These are phyloP conservation scores for Fusarium sp. DNA, from an alignment of 2,329 filamentous ascomycete genomes.

Conservation along the genomic window DNA sequence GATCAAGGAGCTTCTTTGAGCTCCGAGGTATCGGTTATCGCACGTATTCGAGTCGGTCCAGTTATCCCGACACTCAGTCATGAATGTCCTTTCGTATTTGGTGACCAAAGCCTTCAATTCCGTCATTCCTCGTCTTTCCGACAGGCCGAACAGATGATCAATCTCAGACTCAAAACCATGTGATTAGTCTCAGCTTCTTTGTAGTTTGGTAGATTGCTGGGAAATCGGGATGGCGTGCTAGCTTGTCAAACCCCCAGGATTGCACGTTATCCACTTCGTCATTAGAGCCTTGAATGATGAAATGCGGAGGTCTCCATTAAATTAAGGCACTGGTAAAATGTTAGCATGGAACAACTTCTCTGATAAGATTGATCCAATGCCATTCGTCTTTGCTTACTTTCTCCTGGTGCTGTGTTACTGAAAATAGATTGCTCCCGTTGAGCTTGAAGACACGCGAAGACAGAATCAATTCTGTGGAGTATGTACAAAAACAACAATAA, in stretches of 20 bases:
- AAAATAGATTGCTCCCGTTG: too few relatives aligned
- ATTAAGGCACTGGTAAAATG: neutral
- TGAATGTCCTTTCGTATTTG: neutral
- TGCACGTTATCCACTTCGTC: conserved; percentile 6
- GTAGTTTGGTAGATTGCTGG: neutral
- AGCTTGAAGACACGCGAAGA: too few relatives aligned
- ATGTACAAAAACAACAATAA: too few relatives aligned
- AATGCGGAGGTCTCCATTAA: neutral
- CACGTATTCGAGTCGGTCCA: neutral
- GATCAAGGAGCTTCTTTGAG: fast-evolving
- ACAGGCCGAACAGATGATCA: fast-evolving
- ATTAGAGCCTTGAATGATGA: neutral
- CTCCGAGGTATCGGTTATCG: neutral
- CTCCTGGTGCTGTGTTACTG: fast-evolving
- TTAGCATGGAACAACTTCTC: fast-evolving
- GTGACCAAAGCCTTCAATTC: neutral
- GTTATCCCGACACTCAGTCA: fast-evolving
- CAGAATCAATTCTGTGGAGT: fast-evolving
- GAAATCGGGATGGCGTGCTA: conserved; percentile 7
- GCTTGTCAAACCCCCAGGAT: neutral
- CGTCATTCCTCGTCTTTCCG: neutral
- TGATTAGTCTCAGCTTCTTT: neutral
- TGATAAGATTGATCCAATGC: neutral
- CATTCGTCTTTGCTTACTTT: fast-evolving
- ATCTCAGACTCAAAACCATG: fast-evolving